Evolutionary conservation across 768 basidiomycete species (phyloP), one percentile per base, ranked within the genome.

Genomic region (Lentinula lateritia): DNA sequence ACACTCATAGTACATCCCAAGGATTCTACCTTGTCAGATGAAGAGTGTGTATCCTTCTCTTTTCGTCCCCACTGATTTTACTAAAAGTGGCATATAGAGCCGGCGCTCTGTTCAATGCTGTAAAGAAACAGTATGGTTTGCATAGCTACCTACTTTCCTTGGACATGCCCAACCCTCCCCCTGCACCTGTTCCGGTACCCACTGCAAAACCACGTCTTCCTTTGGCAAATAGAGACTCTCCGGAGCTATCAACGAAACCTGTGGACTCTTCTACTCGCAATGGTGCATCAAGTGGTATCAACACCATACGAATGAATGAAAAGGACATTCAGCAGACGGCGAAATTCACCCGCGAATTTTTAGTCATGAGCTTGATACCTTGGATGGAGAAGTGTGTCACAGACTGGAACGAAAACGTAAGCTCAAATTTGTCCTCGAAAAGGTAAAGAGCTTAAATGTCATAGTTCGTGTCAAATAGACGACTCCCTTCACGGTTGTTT

Each of bases 361-460:
- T 93, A 3, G 86, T 88, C 10, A 93, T 91, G 86, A 95, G 91
- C 69, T 73, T 98, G 50, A 72, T 98, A 2, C 95, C 95, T 0
- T 98, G 92, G 92, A 95, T 98, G 93, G 96, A 98, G 75, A 92
- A 89, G 68, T 89, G 88, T 71, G 90, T 95, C 5, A 66, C 93
- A 50, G 92, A 96, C 64, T 96, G 95, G 93, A 98, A 97, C 70
- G 95, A 98, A 76, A 79, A 79, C 61, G 89, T 90, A 67, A 52
- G 76, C 71, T 52, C 57, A 42, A 56, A 35, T 54, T 18, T 10
- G 32, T 61, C 13, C 55, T 13, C 23, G 38, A 8, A 55, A 39
- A 18, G 52, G 52, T 13, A 13, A 42, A 41, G 61, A 41, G 64
- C 61, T 52, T 54, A n/a, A 67, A 52, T 43, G 3, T n/a, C 54